Base-by-base conservation (phyloP, 1,139 yeast species). In the Yamadazyma atlantica region DNA sequence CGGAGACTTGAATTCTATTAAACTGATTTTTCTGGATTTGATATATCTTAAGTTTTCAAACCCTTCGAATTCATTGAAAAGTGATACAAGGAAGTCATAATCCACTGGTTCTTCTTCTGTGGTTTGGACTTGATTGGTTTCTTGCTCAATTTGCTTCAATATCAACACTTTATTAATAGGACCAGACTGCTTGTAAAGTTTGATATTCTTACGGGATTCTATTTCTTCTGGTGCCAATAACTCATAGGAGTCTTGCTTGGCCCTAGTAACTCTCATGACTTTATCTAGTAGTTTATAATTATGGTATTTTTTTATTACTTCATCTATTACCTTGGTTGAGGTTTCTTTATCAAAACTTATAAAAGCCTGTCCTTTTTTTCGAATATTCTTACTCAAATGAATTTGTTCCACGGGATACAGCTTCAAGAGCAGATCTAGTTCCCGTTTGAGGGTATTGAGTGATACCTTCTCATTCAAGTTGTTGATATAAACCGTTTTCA, bases 351-450 rank as follows among this genome's bases (percentile, higher is more conserved):
- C 37, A 49, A 75, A 78, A 10, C 88, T 48, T 21, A 92, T 71
- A 58, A 89, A 92, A 1, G 96, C 96, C 58, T 89, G 97, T 2
- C 96, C 96, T 40, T 81, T 72, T 74, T 85, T 70, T 41, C 70
- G 73, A 19, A 85, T 53, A 50, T 80, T 82, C 45, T 73, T 73
- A 44, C 80, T 82, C 1, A 89, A 80, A 1, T 78, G 69, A 6
- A 88, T 62, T 30, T 75, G 78, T 10, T 72, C 46, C 1, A 85
- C 66, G 0, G 62, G 55, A 28, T 42, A 46, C 0, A 86, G 84
- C 54, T 68, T 42, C 32, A 82, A 81, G 2, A 69, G 44, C 2
- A 58, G 53, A 4, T 48, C 45, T 5, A 87, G 66, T 11, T 65
- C 68, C 1, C 54, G 47, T 43, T 74, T 77, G 23, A 87, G 61